These are phyloP conservation scores for Debaryomycetaceae sp. DNA, from an alignment of 1,139 yeast genomes.

Conservation along the genomic window DNA sequence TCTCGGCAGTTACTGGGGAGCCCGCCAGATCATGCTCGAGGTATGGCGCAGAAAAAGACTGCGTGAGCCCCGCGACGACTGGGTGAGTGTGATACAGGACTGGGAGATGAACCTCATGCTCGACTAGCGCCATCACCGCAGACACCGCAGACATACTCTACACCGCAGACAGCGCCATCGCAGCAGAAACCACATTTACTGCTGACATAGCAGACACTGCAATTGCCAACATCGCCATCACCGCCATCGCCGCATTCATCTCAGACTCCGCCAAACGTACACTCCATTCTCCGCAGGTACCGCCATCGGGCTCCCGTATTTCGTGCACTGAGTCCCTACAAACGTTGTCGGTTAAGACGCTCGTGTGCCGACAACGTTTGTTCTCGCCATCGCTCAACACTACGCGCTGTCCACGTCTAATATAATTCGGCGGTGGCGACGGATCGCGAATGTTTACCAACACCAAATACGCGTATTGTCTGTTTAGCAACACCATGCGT, in stretches of 20 bases:
- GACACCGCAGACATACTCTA: not conserved
- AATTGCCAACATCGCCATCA: too few species aligned
- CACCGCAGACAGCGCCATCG: too few species aligned
- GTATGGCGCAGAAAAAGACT: slow-evolving; percentile 76
- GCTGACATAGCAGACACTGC: too few species aligned
- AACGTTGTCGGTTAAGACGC: too few species aligned
- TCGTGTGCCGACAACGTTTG: too few species aligned
- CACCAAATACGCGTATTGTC: not conserved
- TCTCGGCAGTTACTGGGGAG: slow-evolving; percentile 84
- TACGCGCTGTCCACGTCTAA: not conserved
- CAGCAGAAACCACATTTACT: too few species aligned
- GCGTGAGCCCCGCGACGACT: slow-evolving; percentile 57
- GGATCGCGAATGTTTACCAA: not conserved
- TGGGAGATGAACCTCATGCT: slow-evolving; percentile 87
- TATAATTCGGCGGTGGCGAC: too few species aligned
- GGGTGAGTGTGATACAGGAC: slow-evolving; percentile 77
- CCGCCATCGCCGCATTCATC: too few species aligned
- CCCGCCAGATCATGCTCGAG: slow-evolving; percentile 78
- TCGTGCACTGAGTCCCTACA: too few species aligned
- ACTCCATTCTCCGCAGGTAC: too few species aligned
- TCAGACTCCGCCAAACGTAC: too few species aligned
- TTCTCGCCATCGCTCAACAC: not conserved
- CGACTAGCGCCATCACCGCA: slow-evolving; percentile 26
- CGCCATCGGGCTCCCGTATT: too few species aligned
- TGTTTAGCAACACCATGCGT: not conserved